Evolutionary conservation across 148 eudicot species (phyloP).

Genomic region (Simmondsia chinensis): DNA sequence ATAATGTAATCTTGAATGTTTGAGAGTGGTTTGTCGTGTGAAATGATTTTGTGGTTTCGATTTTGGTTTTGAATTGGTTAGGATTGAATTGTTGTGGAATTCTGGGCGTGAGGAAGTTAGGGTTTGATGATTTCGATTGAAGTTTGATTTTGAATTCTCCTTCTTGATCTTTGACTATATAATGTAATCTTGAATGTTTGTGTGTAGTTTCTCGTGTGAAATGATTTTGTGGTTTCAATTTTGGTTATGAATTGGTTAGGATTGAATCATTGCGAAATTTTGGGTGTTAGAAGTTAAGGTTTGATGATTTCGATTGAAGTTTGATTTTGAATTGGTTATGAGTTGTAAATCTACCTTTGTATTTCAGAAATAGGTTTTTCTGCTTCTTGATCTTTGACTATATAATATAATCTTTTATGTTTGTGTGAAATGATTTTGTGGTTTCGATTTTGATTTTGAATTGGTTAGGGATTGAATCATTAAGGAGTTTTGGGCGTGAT

Average conservation of each 20-base stretch:
- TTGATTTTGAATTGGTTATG: background rate
- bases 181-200: background rate
- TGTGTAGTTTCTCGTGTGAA: background rate
- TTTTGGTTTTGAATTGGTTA: background rate
- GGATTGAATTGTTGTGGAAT: background rate
- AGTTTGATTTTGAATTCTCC: background rate
- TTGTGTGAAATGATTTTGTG: background rate
- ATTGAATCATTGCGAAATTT: background rate
- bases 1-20: background rate
- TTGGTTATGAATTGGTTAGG: background rate
- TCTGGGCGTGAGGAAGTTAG: no score
- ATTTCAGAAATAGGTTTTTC: no score
- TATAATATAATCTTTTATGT: background rate
- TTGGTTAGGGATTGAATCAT: background rate
- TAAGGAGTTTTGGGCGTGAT: no score
- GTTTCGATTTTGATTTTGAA: background rate
- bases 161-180: background rate
- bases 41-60: background rate
- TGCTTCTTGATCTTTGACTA: background rate
- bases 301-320: background rate
- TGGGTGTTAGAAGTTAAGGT: no score
- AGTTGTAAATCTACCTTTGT: background rate
- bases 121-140: background rate
- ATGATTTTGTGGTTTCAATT: background rate
- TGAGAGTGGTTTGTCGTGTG: background rate